Percentiles rank a stretch among this genome's conserved stretches.
Evolutionary conservation across 116 monocot genomes (phyloP).

Genomic region (Phalaenopsis hybrid): DNA sequence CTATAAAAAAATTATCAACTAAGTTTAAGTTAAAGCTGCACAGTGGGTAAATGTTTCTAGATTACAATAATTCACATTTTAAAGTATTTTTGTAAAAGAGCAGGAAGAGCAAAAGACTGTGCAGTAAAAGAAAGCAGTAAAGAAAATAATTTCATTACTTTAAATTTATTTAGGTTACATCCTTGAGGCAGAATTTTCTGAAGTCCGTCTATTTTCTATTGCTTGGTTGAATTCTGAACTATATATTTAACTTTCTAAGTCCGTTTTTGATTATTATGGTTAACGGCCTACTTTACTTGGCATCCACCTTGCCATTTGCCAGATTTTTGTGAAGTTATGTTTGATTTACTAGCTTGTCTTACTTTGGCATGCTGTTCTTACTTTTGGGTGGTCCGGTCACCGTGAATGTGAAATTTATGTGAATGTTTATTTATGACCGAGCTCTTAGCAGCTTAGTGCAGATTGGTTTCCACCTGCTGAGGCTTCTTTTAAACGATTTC

Average conservation of each 20-base stretch:
- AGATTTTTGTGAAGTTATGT: not conserved
- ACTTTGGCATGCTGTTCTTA: not conserved
- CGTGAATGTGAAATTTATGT: not conserved
- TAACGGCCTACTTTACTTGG: not conserved
- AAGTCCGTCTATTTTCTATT: not conserved
- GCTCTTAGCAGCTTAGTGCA: slow-evolving; percentile 40
- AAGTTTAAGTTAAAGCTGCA: no score
- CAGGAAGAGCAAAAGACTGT: no score
- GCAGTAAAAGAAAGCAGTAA: no score
- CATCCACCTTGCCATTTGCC: not conserved
- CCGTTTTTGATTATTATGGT: not conserved
- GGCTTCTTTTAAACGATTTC: slow-evolving; percentile 51
- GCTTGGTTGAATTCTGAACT: not conserved
- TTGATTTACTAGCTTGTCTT: not conserved
- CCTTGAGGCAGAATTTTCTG: not conserved
- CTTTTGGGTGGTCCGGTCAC: not conserved
- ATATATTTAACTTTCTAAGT: not conserved
- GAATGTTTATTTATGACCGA: not conserved
- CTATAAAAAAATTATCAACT: no score
- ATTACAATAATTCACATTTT: no score
- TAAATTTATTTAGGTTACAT: no score
- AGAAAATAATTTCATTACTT: no score
- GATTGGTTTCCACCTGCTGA: slow-evolving; percentile 68
- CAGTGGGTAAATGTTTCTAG: no score
- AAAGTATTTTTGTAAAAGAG: no score